Conservation (phyloP, 768 basidiomycete species). For the Vararia minispora region DNA sequence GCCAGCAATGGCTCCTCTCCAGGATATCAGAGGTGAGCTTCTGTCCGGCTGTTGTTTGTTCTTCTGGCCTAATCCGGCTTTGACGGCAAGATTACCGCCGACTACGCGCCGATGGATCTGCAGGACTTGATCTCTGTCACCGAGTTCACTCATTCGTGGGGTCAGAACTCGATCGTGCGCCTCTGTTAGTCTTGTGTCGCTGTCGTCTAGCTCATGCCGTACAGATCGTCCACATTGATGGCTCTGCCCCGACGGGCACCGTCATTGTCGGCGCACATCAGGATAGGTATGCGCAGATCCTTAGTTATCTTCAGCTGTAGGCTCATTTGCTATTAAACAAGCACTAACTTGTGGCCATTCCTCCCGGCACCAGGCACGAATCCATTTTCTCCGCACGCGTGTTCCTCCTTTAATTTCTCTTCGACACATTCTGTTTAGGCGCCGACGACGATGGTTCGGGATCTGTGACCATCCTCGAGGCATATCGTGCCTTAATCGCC, state of each 20-base stretch:
- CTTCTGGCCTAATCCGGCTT: constrained; percentile 4
- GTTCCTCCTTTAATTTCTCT: constrained; percentile 1
- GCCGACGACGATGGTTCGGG: constrained; percentile 58
- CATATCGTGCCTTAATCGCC: constrained; percentile 59
- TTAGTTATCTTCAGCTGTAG: constrained; percentile 3
- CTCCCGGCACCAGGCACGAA: constrained; percentile 59
- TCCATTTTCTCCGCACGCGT: constrained; percentile 14
- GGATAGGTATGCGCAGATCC: constrained; percentile 44
- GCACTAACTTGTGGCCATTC: constrained; percentile 73
- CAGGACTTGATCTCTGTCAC: constrained; percentile 46
- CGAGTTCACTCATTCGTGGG: constrained; percentile 77
- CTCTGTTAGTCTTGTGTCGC: neutral
- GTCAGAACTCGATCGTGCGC: constrained; percentile 69
- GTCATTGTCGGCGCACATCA: constrained; percentile 75
- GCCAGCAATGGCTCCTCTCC: constrained; percentile 66
- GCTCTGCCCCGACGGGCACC: constrained; percentile 44
- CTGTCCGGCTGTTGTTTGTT: neutral
- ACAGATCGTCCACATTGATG: constrained; percentile 69
- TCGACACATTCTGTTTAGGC: constrained; percentile 28
- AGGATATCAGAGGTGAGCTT: constrained; percentile 49
- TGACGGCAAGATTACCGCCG: constrained; percentile 43
- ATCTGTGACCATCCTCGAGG: constrained; percentile 68
- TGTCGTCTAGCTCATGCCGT: constrained; percentile 7
- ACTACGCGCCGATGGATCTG: constrained; percentile 48
- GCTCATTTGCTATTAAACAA: constrained; percentile 17